Evolutionary conservation across 129 eudicot genomes (phyloP), one percentile per base, ranked within the genome.

Genomic region (Tagetes patula): DNA sequence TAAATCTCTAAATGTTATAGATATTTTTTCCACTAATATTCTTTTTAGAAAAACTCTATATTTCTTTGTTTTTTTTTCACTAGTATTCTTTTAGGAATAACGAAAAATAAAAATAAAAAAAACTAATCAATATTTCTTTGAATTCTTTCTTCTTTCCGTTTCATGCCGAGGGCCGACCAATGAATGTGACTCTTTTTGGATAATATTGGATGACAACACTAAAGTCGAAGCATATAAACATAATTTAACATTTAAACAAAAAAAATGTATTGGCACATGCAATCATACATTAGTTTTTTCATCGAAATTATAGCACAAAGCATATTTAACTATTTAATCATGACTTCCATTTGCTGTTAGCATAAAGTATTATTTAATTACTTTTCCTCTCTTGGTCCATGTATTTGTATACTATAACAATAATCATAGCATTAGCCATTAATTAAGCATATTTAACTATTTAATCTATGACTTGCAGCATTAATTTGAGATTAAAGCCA

Each of bases 171-270:
- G 27, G 27, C 27, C 5, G 30, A n/a, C 55, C 55, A 12, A 13
- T 56, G 63, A 30, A 56, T 8, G 63, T 8, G 37, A 31, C 38
- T 30, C 36, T 56, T 30, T 32, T 56, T 31, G 13, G 63, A 56
- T 56, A 56, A 54, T 48, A 54, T 32, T 59, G 40, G 65, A 59
- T 8, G 8, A 59, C 65, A 59, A 40, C 65, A 59, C 65, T 59
- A 59, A 59, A 59, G 65, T 59, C 65, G 41, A 59, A 33, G 40
- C 12, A 10, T 8, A 55, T 8, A 56, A 56, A 12, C 2, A 59
- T 59, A 11, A 59, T 59, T 10, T 32, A 59, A 59, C 65, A 33
- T 32, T 8, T 59, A 56, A 56, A 56, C 39, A 56, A 55, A 5
- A 1, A 31, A 56, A 5, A 30, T 27, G 14, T 7, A 31, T n/a